These are phyloP conservation scores for Heracleum sosnowskyi DNA, from an alignment of 129 eudicot species.

Conservation along the genomic window DNA sequence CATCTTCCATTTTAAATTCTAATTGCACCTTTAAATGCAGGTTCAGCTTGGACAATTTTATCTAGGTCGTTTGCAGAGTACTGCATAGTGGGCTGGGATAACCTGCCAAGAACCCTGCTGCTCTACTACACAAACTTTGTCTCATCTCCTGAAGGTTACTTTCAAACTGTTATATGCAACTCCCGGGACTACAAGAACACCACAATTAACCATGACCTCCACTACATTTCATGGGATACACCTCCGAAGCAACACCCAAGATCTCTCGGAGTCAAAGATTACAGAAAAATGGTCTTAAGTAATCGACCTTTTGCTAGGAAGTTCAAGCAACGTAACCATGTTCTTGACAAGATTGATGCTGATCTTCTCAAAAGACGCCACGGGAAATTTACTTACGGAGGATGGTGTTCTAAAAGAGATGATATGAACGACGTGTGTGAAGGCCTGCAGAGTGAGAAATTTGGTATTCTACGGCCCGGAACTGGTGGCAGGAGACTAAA, in stretches of 20 bases:
- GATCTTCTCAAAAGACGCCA: constrained; percentile 50
- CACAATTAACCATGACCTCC: constrained; percentile 82
- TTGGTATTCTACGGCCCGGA: constrained; percentile 74
- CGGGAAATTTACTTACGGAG: constrained; percentile 52
- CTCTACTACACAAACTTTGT: constrained; percentile 95
- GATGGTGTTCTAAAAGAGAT: constrained; percentile 52
- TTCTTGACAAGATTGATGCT: constrained; percentile 68
- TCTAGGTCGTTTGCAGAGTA: constrained; percentile 88
- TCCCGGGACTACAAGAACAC: constrained; percentile 68
- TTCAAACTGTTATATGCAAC: constrained; percentile 87
- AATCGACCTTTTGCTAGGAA: constrained; percentile 87
- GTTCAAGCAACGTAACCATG: constrained; percentile 67
- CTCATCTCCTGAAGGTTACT: constrained; percentile 90
- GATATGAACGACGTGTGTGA: constrained; percentile 23
- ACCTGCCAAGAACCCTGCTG: constrained; percentile 84
- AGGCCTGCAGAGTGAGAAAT: constrained; percentile 40
- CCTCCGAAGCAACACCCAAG: constrained; percentile 97
- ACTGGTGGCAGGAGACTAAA: constrained; percentile 58
- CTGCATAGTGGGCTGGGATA: constrained; percentile 77
- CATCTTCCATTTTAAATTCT: not conserved
- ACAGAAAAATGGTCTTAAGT: constrained; percentile 63
- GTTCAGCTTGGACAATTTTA: constrained; percentile 90
- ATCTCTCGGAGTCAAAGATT: constrained; percentile 66
- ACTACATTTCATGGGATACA: constrained; percentile 88
- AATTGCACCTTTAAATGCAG: constrained; percentile 27